These are phyloP conservation scores for Acrodontium crateriforme DNA, from an alignment of 2,329 filamentous ascomycete species.

Conservation along the genomic window DNA sequence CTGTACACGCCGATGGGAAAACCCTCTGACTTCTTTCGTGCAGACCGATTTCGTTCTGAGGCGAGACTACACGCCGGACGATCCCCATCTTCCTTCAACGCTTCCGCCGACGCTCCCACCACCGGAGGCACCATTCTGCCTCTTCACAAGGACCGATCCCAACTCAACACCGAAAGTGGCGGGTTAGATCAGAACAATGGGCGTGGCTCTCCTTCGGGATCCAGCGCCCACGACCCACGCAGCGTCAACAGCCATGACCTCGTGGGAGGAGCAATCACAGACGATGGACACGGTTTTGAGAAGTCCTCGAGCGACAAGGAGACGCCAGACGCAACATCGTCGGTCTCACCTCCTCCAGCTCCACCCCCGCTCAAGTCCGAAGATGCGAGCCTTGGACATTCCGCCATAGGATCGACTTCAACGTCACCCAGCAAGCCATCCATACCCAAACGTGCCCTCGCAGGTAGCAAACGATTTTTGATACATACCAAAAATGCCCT, in stretches of 20 bases:
- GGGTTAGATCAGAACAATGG: conserved; percentile 16
- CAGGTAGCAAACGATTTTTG: conserved; percentile 38
- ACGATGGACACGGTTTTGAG: conserved; percentile 12
- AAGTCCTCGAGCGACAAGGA: conserved; percentile 13
- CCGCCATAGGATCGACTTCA: conserved; percentile 8
- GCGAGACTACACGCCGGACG: conserved; percentile 27
- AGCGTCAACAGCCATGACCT: conserved; percentile 3
- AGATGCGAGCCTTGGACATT: conserved; percentile 36
- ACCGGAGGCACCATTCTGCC: conserved; percentile 9
- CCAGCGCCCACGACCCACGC: conserved; percentile 8
- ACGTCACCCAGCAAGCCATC: conserved; percentile 29
- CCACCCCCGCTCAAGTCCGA: conserved; percentile 32
- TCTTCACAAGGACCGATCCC: conserved; percentile 11
- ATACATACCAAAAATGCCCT: conserved; percentile 45
- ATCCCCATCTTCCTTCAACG: neutral
- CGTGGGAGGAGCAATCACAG: conserved; percentile 8
- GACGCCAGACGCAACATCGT: conserved; percentile 9
- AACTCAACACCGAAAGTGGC: conserved; percentile 18
- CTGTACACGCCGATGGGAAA: conserved; percentile 39
- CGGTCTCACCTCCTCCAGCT: conserved; percentile 20
- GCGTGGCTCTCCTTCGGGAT: conserved; percentile 13
- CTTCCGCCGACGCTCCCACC: conserved; percentile 1
- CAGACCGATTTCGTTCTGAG: conserved; percentile 39
- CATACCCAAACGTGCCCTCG: conserved; percentile 36
- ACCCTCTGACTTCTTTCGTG: conserved; percentile 36